A percentile compares a stretch with the other conserved stretches of the same genome.
phyloP scores from a whole-genome alignment of 192 early-diverging fungal genomes.

The Backusella australiensis region DNA sequence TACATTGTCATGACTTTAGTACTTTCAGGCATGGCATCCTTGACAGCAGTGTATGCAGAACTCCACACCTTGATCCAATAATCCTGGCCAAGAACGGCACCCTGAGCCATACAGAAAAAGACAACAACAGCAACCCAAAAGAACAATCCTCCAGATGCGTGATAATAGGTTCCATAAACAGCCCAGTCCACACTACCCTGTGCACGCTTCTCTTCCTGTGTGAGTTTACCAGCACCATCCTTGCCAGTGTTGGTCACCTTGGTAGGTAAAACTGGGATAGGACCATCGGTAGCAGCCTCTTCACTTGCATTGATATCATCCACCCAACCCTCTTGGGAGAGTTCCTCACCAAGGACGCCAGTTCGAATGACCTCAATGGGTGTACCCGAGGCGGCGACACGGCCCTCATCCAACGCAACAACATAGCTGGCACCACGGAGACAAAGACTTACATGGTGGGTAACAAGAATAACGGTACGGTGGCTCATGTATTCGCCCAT shows the following conservation, averaged over 20 bases:
- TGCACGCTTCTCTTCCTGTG: constrained; percentile 81
- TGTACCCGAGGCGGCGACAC: constrained; percentile 49
- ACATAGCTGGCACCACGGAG: constrained; percentile 54
- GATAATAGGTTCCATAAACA: constrained; percentile 79
- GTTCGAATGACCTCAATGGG: constrained; percentile 45
- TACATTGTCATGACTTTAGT: background rate
- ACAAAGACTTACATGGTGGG: constrained; percentile 76
- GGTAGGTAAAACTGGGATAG: constrained; percentile 29
- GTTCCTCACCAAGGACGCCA: constrained; percentile 43
- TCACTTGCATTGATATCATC: constrained; percentile 20
- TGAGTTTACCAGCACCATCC: constrained; percentile 54
- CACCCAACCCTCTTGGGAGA: constrained; percentile 6
- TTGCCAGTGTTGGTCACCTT: constrained; percentile 34
- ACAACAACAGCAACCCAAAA: constrained; percentile 61
- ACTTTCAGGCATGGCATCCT: background rate
- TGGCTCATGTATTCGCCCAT: constrained; percentile 67
- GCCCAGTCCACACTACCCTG: constrained; percentile 69
- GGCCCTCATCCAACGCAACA: constrained; percentile 52
- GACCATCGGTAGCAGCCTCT: constrained; percentile 36
- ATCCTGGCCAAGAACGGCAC: constrained; percentile 47
- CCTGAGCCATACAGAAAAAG: constrained; percentile 46
- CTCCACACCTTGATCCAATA: constrained; percentile 67
- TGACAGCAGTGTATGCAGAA: constrained; percentile 18
- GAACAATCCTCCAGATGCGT: constrained; percentile 57
- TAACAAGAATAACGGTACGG: constrained; percentile 86